Conservation (phyloP, 192 early-diverging fungal genomes). For the Coemansia sp. region DNA sequence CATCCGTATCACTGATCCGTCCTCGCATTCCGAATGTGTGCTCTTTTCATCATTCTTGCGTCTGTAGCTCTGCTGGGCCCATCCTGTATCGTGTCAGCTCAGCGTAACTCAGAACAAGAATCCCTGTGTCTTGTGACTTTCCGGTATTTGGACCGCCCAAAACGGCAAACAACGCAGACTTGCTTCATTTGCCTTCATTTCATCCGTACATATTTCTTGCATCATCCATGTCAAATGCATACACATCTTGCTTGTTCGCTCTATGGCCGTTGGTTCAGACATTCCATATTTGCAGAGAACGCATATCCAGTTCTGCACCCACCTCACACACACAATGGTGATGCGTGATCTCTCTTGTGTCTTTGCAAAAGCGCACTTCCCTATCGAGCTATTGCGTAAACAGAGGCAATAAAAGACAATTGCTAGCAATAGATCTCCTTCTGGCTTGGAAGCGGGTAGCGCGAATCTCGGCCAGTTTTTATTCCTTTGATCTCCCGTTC, state of each 20-base stretch:
- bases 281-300: not conserved
- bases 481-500: not conserved
- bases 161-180: not conserved
- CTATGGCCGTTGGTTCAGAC: not conserved
- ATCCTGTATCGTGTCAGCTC: not conserved
- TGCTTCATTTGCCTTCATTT: not conserved
- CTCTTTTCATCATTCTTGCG: not conserved
- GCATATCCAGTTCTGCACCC: conserved; percentile 1
- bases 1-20: not conserved
- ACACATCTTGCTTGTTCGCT: not conserved
- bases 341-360: not conserved
- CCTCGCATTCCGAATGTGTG: not conserved
- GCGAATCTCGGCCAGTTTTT: not conserved
- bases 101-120: conserved; percentile 3
- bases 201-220: not conserved
- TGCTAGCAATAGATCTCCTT: not conserved
- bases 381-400: not conserved
- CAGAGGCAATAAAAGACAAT: not conserved
- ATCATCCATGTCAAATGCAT: not conserved
- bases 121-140: not conserved
- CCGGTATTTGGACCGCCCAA: not conserved
- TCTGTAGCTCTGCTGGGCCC: not conserved
- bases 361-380: not conserved
- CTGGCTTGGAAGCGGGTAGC: not conserved
- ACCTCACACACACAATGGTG: not conserved